phyloP scores from a whole-genome alignment of 2,329 filamentous ascomycete genomes.

The Aspergillus texensis region DNA sequence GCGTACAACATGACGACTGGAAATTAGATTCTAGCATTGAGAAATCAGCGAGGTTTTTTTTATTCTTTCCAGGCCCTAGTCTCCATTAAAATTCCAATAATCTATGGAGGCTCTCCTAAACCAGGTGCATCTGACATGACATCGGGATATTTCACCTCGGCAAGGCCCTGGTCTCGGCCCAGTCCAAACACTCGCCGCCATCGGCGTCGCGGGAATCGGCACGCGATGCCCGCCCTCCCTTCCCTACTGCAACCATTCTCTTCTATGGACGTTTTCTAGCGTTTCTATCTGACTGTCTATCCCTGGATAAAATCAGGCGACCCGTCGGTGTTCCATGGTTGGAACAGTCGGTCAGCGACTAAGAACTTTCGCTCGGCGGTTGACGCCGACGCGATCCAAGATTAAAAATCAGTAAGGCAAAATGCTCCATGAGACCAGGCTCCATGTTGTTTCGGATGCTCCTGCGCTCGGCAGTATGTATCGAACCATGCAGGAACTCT shows the following conservation, averaged over 20 bases:
- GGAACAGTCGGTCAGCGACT: slow-evolving; percentile 1
- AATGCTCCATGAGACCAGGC: slow-evolving; percentile 4
- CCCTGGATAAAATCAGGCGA: slow-evolving; percentile 1
- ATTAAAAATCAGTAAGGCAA: not conserved
- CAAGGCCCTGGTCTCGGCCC: slow-evolving; percentile 16
- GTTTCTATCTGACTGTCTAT: not conserved
- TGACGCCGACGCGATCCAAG: slow-evolving; percentile 1
- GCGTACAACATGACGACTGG: not conserved
- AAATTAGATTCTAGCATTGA: not conserved
- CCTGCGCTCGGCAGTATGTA: not conserved
- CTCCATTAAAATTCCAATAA: not conserved
- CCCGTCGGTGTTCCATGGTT: slow-evolving; percentile 13
- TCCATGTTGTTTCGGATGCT: slow-evolving; percentile 1
- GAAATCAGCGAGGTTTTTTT: not conserved
- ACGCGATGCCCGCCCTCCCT: slow-evolving; percentile 13
- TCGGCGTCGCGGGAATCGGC: slow-evolving; percentile 28
- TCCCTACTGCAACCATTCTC: not conserved
- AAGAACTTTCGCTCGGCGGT: not conserved
- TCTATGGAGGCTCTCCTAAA: not conserved
- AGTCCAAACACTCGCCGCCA: slow-evolving; percentile 7
- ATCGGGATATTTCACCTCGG: slow-evolving; percentile 13
- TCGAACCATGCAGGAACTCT: slow-evolving; percentile 1
- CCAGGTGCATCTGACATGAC: not conserved
- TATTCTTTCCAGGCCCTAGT: not conserved
- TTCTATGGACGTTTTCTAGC: not conserved